These are phyloP conservation scores for Platanus orientalis DNA, from an alignment of 164 flowering plant genomes.

Conservation along the genomic window DNA sequence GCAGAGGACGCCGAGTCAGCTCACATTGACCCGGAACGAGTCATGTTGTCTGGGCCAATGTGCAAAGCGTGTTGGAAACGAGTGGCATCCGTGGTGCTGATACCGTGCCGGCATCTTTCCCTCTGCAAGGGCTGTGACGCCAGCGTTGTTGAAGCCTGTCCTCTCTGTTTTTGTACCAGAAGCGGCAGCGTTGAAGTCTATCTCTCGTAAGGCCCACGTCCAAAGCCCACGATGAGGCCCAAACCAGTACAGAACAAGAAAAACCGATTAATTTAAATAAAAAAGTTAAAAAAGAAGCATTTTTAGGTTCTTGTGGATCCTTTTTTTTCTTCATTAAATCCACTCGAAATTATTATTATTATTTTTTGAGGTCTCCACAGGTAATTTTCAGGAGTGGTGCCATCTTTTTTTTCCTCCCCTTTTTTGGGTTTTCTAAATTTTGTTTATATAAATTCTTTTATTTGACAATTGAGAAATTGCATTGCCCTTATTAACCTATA, in stretches of 20 bases:
- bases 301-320: background rate
- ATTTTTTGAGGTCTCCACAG: constrained; percentile 9
- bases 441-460: constrained; percentile 36
- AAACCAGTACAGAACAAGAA: background rate
- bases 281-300: constrained; percentile 1
- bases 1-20: constrained; percentile 84
- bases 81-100: constrained; percentile 54
- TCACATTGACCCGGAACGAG: constrained; percentile 56
- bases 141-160: constrained; percentile 58
- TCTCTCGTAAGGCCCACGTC: constrained; percentile 28
- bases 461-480: constrained; percentile 8
- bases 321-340: no score
- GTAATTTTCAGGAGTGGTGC: constrained; percentile 31
- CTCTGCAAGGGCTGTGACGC: constrained; percentile 57
- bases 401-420: constrained; percentile 5
- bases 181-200: constrained; percentile 63
- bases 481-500: background rate
- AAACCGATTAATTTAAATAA: background rate
- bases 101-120: constrained; percentile 78
- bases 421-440: constrained; percentile 2
- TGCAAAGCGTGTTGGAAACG: constrained; percentile 54
- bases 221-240: constrained; percentile 4
- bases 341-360: background rate
- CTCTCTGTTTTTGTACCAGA: constrained; percentile 46
- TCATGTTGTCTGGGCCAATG: constrained; percentile 28